Conservation (phyloP, 306 rosid genomes). For the Inga leiocalycina region DNA sequence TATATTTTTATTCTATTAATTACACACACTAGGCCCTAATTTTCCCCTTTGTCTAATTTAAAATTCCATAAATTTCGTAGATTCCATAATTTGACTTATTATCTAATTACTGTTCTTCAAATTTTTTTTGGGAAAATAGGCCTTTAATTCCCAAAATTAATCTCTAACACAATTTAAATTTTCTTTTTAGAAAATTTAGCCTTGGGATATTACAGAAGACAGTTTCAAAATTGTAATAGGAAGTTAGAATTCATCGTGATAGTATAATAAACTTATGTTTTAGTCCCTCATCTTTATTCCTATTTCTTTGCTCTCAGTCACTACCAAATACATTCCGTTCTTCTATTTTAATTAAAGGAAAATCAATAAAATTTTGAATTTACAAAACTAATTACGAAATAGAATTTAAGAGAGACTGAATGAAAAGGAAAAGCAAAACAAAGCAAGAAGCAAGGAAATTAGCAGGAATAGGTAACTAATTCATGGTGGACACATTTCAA, state of each 20-base stretch:
- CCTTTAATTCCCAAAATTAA: no score
- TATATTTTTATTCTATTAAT: no score
- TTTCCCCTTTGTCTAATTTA: no score
- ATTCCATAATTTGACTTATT: no score
- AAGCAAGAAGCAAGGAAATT: not conserved
- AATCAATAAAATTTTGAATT: not conserved
- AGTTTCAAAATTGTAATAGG: not conserved
- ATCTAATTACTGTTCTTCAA: no score
- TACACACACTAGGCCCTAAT: no score
- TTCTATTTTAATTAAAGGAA: not conserved
- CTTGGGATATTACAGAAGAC: not conserved
- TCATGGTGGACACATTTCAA: not conserved
- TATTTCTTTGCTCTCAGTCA: not conserved
- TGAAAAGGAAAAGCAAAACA: not conserved
- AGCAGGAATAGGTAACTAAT: not conserved
- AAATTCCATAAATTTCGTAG: no score
- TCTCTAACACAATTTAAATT: no score
- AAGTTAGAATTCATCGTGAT: not conserved
- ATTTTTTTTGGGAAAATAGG: no score
- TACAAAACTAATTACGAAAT: not conserved
- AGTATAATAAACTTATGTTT: not conserved
- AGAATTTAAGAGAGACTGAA: not conserved
- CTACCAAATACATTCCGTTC: not conserved
- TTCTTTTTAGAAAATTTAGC: no score
- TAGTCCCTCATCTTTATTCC: not conserved